Evolutionary conservation across 805 yeast species (phyloP), one percentile per base, ranked within the genome.

Genomic region (Maudiozyma pseudohumilis): DNA sequence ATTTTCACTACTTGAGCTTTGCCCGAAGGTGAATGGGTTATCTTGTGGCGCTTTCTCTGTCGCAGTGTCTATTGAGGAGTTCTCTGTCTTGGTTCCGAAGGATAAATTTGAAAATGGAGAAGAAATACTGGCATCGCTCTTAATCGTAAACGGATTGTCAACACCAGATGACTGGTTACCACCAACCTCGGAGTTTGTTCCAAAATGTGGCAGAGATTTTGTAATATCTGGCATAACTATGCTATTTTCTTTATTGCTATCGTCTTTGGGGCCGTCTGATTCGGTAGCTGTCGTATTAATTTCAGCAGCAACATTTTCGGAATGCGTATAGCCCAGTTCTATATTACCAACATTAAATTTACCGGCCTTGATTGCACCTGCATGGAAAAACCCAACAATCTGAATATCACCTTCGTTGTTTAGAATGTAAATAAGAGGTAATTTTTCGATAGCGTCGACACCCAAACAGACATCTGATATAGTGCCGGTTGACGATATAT

Each of bases 391-490:
- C 57, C 80, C 70, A 81, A 89, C 82, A 4, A 72, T 66, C 29
- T 74, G 57, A 18, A 85, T 52, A 24, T 59, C 64, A 27, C 94
- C 94, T 40, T 71, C 70, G 46, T 78, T 71, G 32, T 78, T 77
- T 40, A 84, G 56, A 7, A 73, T 61, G 63, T 79, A 73, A 12
- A 83, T 40, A 21, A 81, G 63, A 0, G 95, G 95, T 40, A 83
- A 62, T 28, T 84, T 76, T 1, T 53, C 64, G 8, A 74, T 73
- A 28, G 64, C 64, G 1, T 80, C 84, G 2, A 80, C 65, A 9
- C 76, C 76, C 6, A 64, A 56, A 42, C 76, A 71, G 0, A 89
- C 86, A 11, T 71, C 69, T 2, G 53, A 38, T 2, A 78, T 72
- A 1, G 48, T 48, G 1, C 63, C 66, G 0, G 56, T 55, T 2